Evolutionary conservation across 2,329 filamentous ascomycete species (phyloP).

Genomic region (Diplodia scrobiculata): DNA sequence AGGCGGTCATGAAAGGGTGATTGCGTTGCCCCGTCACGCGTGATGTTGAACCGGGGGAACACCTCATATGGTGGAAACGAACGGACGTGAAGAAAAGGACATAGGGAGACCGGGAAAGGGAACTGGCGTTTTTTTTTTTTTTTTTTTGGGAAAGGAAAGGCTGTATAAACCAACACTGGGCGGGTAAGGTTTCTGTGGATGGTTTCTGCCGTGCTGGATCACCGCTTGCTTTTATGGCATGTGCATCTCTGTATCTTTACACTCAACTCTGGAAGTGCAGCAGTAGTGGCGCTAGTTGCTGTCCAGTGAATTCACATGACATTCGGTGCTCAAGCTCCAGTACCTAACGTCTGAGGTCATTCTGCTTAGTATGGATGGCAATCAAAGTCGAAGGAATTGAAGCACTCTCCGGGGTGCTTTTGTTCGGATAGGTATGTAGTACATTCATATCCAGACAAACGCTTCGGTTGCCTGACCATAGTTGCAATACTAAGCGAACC

Average conservation of each 20-base stretch:
- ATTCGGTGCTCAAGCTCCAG: not conserved
- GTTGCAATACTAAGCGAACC: too few relatives aligned
- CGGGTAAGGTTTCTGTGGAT: not conserved
- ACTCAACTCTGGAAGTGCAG: not conserved
- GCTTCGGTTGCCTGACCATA: too few relatives aligned
- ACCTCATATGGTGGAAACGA: not conserved
- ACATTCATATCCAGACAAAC: too few relatives aligned
- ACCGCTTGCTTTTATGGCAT: constrained; percentile 1
- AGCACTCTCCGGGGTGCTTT: too few relatives aligned
- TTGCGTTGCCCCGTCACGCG: too few relatives aligned
- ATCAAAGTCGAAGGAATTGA: too few relatives aligned
- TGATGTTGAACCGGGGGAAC: too few relatives aligned
- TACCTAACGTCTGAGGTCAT: too few relatives aligned
- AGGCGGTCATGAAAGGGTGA: constrained; percentile 16
- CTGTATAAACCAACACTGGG: not conserved
- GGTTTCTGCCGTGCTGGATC: not conserved
- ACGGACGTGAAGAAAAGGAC: not conserved
- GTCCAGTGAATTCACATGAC: not conserved
- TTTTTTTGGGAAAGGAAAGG: not conserved
- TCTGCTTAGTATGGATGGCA: too few relatives aligned
- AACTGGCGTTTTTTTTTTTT: not conserved
- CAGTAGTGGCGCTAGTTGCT: not conserved
- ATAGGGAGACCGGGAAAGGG: not conserved
- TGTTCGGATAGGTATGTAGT: too few relatives aligned
- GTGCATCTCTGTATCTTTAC: not conserved